phyloP scores from a whole-genome alignment of 306 rosid genomes.

The Alnus rubra region DNA sequence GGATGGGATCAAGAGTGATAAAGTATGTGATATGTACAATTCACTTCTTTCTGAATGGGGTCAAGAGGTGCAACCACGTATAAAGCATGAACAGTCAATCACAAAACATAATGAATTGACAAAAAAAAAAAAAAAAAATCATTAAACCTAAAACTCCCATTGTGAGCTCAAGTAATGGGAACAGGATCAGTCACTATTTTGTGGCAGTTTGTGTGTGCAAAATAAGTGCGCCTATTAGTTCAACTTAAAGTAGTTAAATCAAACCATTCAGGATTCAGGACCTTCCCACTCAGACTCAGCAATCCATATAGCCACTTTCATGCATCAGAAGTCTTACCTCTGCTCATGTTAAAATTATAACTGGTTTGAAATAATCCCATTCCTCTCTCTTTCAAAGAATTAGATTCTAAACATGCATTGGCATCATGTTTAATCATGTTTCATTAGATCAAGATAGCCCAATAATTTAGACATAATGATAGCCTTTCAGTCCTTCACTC shows the following conservation, averaged over 20 bases:
- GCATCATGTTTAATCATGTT: background rate
- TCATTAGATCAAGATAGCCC: background rate
- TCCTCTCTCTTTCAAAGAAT: background rate
- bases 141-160: background rate
- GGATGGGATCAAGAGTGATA: too few species aligned
- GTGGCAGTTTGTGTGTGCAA: background rate
- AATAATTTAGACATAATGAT: background rate
- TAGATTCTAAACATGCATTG: background rate
- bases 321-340: background rate
- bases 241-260: slow-evolving; percentile 1
- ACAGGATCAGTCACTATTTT: background rate
- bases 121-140: too few species aligned
- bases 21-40: too few species aligned
- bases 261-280: background rate
- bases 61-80: too few species aligned
- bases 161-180: background rate
- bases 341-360: background rate
- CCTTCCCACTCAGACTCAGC: slow-evolving; percentile 1
- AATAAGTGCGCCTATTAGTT: slow-evolving; percentile 3
- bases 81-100: too few species aligned
- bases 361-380: background rate
- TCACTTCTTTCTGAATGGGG: too few species aligned
- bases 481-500: background rate
- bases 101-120: too few species aligned
- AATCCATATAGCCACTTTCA: background rate